Conservation (phyloP, 2,329 filamentous ascomycete genomes). For the Byssothecium circinans region DNA sequence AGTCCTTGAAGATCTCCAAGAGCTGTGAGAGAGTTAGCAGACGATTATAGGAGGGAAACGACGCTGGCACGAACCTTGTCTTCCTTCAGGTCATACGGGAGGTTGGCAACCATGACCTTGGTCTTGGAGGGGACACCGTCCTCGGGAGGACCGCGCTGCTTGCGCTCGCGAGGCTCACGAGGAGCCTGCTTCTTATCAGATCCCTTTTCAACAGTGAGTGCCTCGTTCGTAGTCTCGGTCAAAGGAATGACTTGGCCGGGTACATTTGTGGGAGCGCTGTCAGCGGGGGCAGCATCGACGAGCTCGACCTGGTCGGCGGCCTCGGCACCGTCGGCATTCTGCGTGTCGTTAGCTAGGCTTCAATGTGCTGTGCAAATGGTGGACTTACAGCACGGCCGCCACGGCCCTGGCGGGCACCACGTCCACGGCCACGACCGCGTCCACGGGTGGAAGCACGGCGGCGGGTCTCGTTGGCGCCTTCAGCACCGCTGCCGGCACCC, state of each 20-base stretch:
- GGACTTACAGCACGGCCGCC: constrained; percentile 69
- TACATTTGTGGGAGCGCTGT: constrained; percentile 52
- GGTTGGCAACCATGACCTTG: constrained; percentile 99
- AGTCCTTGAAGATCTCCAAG: constrained; percentile 93
- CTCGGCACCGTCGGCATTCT: constrained; percentile 43
- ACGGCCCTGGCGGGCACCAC: constrained; percentile 61
- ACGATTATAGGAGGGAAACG: constrained; percentile 4
- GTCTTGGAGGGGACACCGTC: constrained; percentile 98
- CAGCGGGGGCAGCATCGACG: constrained; percentile 50
- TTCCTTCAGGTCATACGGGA: constrained; percentile 96
- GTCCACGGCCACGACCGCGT: constrained; percentile 60
- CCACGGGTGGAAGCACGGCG: constrained; percentile 59
- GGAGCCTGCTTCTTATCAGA: constrained; percentile 51
- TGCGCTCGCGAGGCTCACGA: constrained; percentile 61
- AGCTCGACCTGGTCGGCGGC: constrained; percentile 48
- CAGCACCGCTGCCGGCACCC: constrained; percentile 70
- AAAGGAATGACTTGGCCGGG: constrained; percentile 54
- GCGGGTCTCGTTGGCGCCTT: constrained; percentile 70
- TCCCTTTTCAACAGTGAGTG: constrained; percentile 57
- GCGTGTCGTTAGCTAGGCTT: neutral
- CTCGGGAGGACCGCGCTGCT: constrained; percentile 92
- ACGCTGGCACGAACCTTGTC: constrained; percentile 71
- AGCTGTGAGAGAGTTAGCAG: constrained; percentile 61
- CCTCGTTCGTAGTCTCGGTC: constrained; percentile 56
- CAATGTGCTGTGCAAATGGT: neutral